A percentile compares a stretch with the other conserved stretches of the same genome.
These are phyloP conservation scores for Talaromyces adpressus DNA, from an alignment of 495 filamentous ascomycete species.

Conservation along the genomic window DNA sequence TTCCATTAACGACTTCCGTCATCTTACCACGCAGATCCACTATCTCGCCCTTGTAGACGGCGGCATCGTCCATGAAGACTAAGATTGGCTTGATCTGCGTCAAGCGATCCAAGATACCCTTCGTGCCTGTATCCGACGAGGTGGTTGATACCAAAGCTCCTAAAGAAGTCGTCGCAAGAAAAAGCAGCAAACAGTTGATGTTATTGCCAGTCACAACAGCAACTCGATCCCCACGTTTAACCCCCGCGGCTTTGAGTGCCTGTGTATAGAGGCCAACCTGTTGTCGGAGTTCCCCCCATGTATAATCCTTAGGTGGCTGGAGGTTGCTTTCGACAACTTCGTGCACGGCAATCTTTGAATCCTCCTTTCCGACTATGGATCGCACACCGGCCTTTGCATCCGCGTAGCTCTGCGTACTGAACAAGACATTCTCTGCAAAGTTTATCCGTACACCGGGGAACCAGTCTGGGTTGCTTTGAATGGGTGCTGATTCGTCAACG, in stretches of 20 bases:
- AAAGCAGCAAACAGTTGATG: conserved; percentile 63
- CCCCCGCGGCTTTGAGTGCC: conserved; percentile 56
- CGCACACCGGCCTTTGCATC: conserved; percentile 9
- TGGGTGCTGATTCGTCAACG: conserved; percentile 60
- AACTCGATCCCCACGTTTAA: conserved; percentile 62
- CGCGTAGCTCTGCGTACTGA: conserved; percentile 12
- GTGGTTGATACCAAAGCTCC: conserved; percentile 66
- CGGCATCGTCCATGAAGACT: conserved; percentile 71
- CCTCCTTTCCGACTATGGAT: conserved; percentile 53
- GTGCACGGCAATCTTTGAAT: conserved; percentile 59
- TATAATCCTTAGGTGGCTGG: conserved; percentile 45
- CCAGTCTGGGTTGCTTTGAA: conserved; percentile 62
- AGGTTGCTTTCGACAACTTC: conserved; percentile 63
- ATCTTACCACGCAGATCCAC: conserved; percentile 70
- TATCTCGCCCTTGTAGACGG: conserved; percentile 71
- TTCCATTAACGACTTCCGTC: conserved; percentile 52
- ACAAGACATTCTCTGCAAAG: conserved; percentile 74
- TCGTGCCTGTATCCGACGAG: conserved; percentile 73
- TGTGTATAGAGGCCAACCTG: conserved; percentile 48
- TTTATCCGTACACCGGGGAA: conserved; percentile 59
- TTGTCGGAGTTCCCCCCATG: conserved; percentile 55
- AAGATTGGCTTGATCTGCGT: conserved; percentile 64
- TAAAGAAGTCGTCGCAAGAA: conserved; percentile 55
- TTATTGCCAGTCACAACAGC: conserved; percentile 65
- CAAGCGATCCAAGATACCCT: conserved; percentile 67